phyloP scores from a whole-genome alignment of 2,329 filamentous ascomycete genomes.

The Neofusicoccum umdonicola region DNA sequence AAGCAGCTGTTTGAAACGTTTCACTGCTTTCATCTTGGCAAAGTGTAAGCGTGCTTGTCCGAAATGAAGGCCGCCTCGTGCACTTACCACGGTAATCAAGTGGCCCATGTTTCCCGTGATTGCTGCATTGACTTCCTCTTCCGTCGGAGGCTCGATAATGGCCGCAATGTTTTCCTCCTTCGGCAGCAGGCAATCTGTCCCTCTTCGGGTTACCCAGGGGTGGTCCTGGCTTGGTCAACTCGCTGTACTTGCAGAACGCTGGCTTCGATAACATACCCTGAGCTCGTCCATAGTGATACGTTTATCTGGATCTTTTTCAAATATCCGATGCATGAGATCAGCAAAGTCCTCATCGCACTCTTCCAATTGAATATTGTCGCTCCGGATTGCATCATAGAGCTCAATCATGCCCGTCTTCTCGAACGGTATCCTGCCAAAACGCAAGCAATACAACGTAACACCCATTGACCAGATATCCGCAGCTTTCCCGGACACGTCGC shows the following conservation, averaged over 20 bases:
- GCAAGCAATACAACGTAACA: constrained; percentile 86
- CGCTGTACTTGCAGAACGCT: not conserved
- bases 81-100: constrained; percentile 72
- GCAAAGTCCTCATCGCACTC: constrained; percentile 67
- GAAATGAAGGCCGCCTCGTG: too few species aligned
- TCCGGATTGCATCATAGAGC: constrained; percentile 83
- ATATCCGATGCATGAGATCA: constrained; percentile 68
- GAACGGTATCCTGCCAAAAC: constrained; percentile 86
- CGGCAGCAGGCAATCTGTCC: constrained; percentile 73
- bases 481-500: constrained; percentile 81
- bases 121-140: constrained; percentile 84
- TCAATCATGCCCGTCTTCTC: constrained; percentile 76
- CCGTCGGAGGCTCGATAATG: constrained; percentile 78
- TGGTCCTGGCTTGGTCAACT: constrained; percentile 62
- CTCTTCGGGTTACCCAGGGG: constrained; percentile 84
- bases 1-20: constrained; percentile 78
- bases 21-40: constrained; percentile 78
- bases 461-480: constrained; percentile 99
- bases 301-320: constrained; percentile 82
- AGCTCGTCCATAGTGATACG: constrained; percentile 81
- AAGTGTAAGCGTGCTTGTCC: not conserved
- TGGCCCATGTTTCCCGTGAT: constrained; percentile 89
- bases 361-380: constrained; percentile 60
- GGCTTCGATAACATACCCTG: constrained; percentile 58
- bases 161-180: constrained; percentile 83